Base-by-base conservation (phyloP, 768 basidiomycete genomes). In the Pleurotus pulmonarius region DNA sequence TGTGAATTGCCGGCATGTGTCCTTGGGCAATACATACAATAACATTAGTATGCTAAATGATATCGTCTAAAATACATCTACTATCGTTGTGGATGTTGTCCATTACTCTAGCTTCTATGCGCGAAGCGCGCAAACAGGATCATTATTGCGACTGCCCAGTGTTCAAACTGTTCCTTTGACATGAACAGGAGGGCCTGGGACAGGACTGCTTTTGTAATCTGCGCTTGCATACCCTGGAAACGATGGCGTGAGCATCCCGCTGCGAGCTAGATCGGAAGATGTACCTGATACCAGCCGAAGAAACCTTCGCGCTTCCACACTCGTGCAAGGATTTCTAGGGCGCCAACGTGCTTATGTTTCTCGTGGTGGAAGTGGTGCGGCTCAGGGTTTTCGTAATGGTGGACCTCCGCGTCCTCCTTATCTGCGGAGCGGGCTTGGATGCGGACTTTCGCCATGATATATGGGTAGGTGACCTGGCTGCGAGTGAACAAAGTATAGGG, bases 131-230 rank as follows among this genome's bases (percentile, higher is more conserved):
- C 70, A 37, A 73, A 72, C 41, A 87, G 58, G 20, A 85, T 69
- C 77, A 92, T 85, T 58, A 94, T 80, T 11, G 79, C 71, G 55
- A 93, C 74, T 1, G 92, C 87, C 82, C 89, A 96, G 3, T 83
- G 83, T 68, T 99, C 97, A 64, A 99, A 95, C 65, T 94, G 91
- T 65, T 98, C 96, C 73, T 99, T 99, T 60, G 94, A 92, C 76
- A 96, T 89, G 77, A 99, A 99, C 53, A 98, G 73, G 60, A 99
- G 78, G 2, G 94, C 96, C 70, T 99, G 97, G 6, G 93, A 91
- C 12, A 99, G 73, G 11, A 98, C 95, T 0, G 96, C 97, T 70
- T 99, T 99, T 49, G 85, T 80, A 56, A 98, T 94, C 70, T 99
- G 97, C 0, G 97, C 95, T 61, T 88, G 80, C 90, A 99, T 95